Evolutionary conservation across 2,329 filamentous ascomycete species (phyloP).

Genomic region (Amesomyces nigricolor): DNA sequence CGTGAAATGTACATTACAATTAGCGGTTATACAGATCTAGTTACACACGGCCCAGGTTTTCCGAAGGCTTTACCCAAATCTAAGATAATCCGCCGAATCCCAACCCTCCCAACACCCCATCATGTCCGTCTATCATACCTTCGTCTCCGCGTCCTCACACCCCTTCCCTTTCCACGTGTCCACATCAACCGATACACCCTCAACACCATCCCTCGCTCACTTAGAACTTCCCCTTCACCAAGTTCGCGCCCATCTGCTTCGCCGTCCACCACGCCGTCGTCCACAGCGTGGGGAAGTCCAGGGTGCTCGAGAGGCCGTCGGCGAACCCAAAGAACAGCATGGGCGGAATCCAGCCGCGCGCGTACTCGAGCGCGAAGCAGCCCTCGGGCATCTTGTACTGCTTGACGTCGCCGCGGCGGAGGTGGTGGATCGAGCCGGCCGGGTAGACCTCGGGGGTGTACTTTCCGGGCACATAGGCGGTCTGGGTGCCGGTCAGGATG

Average conservation of each 20-base stretch:
- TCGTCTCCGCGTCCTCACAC: neutral
- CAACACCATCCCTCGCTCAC: neutral
- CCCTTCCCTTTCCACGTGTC: neutral
- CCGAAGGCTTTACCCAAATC: no score
- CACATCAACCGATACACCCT: neutral
- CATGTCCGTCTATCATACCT: no score
- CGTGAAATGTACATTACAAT: no score
- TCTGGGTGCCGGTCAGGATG: constrained; percentile 74
- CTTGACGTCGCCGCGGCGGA: constrained; percentile 65
- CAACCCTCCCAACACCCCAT: no score
- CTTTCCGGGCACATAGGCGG: constrained; percentile 64
- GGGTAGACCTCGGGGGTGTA: constrained; percentile 66
- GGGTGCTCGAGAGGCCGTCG: constrained; percentile 71
- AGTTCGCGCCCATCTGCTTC: constrained; percentile 68
- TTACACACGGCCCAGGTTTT: no score
- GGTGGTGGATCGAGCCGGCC: constrained; percentile 64
- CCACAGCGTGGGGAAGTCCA: constrained; percentile 83
- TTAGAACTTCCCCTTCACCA: constrained; percentile 66
- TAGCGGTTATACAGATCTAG: no score
- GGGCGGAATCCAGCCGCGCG: constrained; percentile 82
- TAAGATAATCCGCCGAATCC: no score
- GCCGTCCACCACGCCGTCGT: constrained; percentile 69
- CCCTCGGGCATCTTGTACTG: constrained; percentile 75
- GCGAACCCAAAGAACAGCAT: constrained; percentile 90
- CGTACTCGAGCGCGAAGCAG: constrained; percentile 80